phyloP scores from a whole-genome alignment of 352 stramenopile genomes.

The Phytophthora idaei region DNA sequence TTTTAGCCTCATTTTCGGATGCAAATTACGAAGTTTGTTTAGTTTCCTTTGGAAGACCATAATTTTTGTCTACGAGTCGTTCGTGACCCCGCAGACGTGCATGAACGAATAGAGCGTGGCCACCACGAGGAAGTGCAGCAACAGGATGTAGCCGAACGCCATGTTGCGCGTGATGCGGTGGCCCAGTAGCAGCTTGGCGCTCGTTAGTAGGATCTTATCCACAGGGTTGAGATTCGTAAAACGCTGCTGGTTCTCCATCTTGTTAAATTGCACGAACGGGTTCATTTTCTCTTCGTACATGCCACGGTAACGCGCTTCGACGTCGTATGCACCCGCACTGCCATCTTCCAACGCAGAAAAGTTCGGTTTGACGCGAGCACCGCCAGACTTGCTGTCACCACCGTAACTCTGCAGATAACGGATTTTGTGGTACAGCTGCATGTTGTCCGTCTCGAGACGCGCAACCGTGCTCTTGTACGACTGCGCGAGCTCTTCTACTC shows the following conservation, averaged over 20 bases:
- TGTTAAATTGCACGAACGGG: slow-evolving; percentile 92
- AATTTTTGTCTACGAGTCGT: slow-evolving; percentile 43
- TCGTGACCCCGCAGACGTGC: slow-evolving; percentile 83
- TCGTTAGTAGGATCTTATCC: slow-evolving; percentile 91
- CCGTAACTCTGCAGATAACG: slow-evolving; percentile 85
- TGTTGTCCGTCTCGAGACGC: slow-evolving; percentile 89
- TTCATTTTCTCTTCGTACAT: slow-evolving; percentile 94
- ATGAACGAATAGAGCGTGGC: slow-evolving; percentile 89
- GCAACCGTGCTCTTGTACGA: slow-evolving; percentile 68
- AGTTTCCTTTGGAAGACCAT: background rate
- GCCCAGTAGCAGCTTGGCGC: slow-evolving; percentile 79
- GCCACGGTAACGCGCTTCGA: slow-evolving; percentile 81
- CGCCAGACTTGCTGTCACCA: slow-evolving; percentile 24
- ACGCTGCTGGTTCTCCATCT: slow-evolving; percentile 88
- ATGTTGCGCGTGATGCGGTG: slow-evolving; percentile 86
- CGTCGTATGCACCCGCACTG: slow-evolving; percentile 35
- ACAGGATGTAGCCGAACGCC: slow-evolving; percentile 83
- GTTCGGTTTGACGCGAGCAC: slow-evolving; percentile 27
- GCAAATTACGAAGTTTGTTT: background rate
- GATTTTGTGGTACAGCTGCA: slow-evolving; percentile 93
- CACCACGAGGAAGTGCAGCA: slow-evolving; percentile 88
- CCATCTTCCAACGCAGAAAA: slow-evolving; percentile 52
- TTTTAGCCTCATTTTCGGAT: background rate
- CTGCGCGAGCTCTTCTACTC: slow-evolving; percentile 67
- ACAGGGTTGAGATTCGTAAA: slow-evolving; percentile 91